Base-by-base conservation (phyloP, 2,329 filamentous ascomycete genomes). In the Leptographium procerum region DNA sequence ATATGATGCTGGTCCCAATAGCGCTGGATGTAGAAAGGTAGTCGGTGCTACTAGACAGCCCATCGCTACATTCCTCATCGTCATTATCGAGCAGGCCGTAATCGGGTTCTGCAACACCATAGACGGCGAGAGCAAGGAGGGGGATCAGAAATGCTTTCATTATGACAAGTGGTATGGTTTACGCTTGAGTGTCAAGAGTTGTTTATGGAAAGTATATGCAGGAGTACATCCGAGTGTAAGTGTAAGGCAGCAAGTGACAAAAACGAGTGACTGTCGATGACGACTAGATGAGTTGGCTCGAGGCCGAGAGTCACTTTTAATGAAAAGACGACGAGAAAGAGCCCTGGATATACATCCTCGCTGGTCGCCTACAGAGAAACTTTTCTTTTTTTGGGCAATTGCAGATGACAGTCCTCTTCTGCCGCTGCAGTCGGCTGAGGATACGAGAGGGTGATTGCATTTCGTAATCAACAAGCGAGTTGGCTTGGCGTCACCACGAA, bases 121-220 rank as follows among this genome's bases (percentile, higher is more conserved):
- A 48, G 57, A 56, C 56, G 50, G 58, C 56, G 14, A 61, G 43
- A 24, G 47, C 58, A 13, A 63, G 58, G 7, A 63, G 55, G 33
- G 62, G 55, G 28, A 59, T 14, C 19, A 60, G 31, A 24, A 55
- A 53, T 4, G 52, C 36, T 57, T 62, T 63, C 62, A 63, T 63
- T 33, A 40, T 61, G 57, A 28, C 7, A 40, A 11, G 3, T 13
- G 36, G 11, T 40, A 19, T 40, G 36, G 5, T 6, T 40, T 13
- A 13, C 16, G 31, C 31, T 40, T 40, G 36, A 13, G 16, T 40
- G 36, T 13, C 4, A 40, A 6, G 31, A 33, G 10, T 10, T 33
- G 10, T 10, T 33, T 33, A 10, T 5, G 5, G 31, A 33, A 10
- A 33, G 31, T 33, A 33, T 33, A 10, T 10, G 31, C 31, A 10